Evolutionary conservation across 2,329 filamentous ascomycete genomes (phyloP).

Genomic region (Fusarium sp.): DNA sequence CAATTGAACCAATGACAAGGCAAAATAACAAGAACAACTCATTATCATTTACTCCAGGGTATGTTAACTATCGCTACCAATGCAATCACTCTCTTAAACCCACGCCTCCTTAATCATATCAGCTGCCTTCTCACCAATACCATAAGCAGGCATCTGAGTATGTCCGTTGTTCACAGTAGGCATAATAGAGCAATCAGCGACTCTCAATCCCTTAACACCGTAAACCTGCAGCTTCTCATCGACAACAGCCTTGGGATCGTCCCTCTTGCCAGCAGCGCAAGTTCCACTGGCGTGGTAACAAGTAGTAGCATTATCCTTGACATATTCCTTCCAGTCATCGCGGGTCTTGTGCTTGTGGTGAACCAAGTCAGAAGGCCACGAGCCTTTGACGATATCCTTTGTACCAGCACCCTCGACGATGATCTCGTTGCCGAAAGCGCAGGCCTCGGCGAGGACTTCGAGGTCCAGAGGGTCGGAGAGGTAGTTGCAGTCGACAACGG

Average conservation of each 20-base stretch:
- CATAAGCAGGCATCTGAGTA: constrained; percentile 69
- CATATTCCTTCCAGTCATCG: constrained; percentile 65
- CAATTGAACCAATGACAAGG: background rate
- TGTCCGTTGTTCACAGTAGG: constrained; percentile 60
- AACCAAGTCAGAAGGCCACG: constrained; percentile 64
- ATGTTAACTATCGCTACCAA: background rate
- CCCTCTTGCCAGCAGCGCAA: constrained; percentile 51
- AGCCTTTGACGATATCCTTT: constrained; percentile 68
- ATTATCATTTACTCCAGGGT: background rate
- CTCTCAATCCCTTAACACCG: constrained; percentile 64
- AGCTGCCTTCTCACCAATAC: constrained; percentile 64
- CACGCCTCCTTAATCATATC: constrained; percentile 61
- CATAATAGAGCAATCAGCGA: constrained; percentile 66
- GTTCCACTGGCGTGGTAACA: constrained; percentile 55
- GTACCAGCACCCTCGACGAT: constrained; percentile 68
- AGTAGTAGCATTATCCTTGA: constrained; percentile 70
- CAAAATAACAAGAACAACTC: background rate
- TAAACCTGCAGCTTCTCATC: constrained; percentile 65
- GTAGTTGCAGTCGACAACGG: constrained; percentile 69
- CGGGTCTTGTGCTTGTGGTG: constrained; percentile 66
- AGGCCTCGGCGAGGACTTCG: constrained; percentile 69
- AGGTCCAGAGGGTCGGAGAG: constrained; percentile 68
- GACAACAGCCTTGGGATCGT: constrained; percentile 65
- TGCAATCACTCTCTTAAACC: background rate
- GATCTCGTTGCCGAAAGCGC: constrained; percentile 69